phyloP scores from a whole-genome alignment of 176 grass and related monocot species.

The Bonia amplexicaulis region DNA sequence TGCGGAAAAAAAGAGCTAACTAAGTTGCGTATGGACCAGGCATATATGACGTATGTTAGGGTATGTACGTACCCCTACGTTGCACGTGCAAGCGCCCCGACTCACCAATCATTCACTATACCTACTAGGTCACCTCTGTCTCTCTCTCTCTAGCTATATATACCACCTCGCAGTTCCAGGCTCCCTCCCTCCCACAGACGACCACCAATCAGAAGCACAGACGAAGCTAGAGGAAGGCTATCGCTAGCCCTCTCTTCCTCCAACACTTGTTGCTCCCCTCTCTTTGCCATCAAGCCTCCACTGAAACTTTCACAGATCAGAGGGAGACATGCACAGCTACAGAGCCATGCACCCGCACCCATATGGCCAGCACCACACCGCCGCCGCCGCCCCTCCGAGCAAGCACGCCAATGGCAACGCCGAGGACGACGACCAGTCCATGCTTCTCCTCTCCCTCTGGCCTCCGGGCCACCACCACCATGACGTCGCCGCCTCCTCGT shows the following conservation, averaged over 20 bases:
- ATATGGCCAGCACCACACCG: constrained; percentile 13
- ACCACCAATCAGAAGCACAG: constrained; percentile 5
- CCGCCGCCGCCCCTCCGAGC: background rate
- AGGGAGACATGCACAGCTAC: constrained; percentile 44
- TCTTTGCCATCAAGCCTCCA: constrained; percentile 24
- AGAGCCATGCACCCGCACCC: constrained; percentile 49
- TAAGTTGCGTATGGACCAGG: background rate
- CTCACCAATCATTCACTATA: constrained; percentile 38
- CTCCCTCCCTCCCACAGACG: constrained; percentile 3
- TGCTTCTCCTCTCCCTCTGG: constrained; percentile 83
- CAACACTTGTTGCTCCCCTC: constrained; percentile 31
- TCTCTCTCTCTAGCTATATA: constrained; percentile 33
- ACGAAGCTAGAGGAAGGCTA: background rate
- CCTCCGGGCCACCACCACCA: constrained; percentile 56
- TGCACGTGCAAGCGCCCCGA: constrained; percentile 35
- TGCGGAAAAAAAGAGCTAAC: background rate
- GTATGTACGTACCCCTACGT: constrained; percentile 27
- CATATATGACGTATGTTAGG: constrained; percentile 2
- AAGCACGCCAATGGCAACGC: constrained; percentile 27
- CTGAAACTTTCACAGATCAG: background rate
- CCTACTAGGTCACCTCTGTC: background rate
- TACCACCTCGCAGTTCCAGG: background rate
- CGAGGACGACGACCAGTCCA: constrained; percentile 53
- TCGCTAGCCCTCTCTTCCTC: constrained; percentile 22
- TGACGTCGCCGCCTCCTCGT: background rate